Conservation (phyloP, 805 yeast species). For the Starmerella sirachaensis region DNA sequence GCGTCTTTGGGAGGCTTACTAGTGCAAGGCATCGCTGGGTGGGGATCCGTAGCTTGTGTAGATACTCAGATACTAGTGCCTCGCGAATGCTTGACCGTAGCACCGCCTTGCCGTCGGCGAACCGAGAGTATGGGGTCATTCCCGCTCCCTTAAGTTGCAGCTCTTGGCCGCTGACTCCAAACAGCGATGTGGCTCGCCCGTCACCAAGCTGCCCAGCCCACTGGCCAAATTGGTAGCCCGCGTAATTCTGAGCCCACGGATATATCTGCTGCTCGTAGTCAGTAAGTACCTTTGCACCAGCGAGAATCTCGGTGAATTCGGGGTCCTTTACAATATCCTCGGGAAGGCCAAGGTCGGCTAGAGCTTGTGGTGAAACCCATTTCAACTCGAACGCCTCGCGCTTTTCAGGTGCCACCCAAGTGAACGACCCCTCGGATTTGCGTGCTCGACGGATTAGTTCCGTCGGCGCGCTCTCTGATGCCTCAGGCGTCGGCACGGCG, state of each 20-base stretch:
- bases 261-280: constrained; percentile 34
- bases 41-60: constrained; percentile 73
- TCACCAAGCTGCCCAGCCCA: constrained; percentile 98
- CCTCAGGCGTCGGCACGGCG: constrained; percentile 31
- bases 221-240: constrained; percentile 92
- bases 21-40: constrained; percentile 73
- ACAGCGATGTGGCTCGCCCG: constrained; percentile 77
- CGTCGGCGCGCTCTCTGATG: constrained; percentile 24
- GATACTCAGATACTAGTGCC: constrained; percentile 69
- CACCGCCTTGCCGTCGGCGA: constrained; percentile 95
- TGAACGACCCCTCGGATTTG: constrained; percentile 46
- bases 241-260: constrained; percentile 86
- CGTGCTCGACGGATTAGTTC: constrained; percentile 42
- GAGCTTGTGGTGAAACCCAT: constrained; percentile 47
- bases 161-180: constrained; percentile 53
- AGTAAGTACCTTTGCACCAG: constrained; percentile 44
- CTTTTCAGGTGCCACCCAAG: constrained; percentile 60
- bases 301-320: constrained; percentile 42
- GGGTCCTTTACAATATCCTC: constrained; percentile 29
- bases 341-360: constrained; percentile 47
- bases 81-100: constrained; percentile 79
- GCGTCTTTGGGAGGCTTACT: constrained; percentile 58
- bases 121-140: constrained; percentile 78
- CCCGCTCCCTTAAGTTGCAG: constrained; percentile 90
- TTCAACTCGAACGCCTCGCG: constrained; percentile 37